These are phyloP conservation scores for Tetrapisispora namnaoensis DNA, from an alignment of 805 yeast species.

Conservation along the genomic window DNA sequence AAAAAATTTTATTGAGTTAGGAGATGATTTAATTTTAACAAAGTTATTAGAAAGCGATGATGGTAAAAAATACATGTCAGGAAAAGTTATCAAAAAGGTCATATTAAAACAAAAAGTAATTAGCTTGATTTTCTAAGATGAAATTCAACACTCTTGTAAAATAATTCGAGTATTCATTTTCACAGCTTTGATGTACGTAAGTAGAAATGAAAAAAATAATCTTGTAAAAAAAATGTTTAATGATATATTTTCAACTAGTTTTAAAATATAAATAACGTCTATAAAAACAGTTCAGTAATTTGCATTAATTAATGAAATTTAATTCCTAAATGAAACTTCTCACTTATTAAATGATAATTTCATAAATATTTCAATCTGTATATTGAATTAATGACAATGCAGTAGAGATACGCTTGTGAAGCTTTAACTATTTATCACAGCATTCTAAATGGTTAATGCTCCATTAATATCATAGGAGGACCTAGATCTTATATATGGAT, in stretches of 20 bases:
- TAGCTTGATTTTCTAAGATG: conserved; percentile 32
- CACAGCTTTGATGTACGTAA: too few relatives aligned
- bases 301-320: too few relatives aligned
- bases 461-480: conserved; percentile 74
- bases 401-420: background rate
- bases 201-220: background rate
- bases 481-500: conserved; percentile 74
- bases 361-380: background rate
- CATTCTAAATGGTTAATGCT: conserved; percentile 21
- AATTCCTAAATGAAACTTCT: background rate
- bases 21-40: conserved; percentile 31
- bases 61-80: conserved; percentile 35
- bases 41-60: conserved; percentile 28
- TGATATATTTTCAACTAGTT: background rate
- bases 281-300: background rate
- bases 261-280: background rate
- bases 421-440: background rate
- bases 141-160: too few relatives aligned
- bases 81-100: conserved; percentile 39
- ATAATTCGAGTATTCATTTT: too few relatives aligned
- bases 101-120: conserved; percentile 45
- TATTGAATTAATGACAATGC: background rate
- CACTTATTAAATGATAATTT: background rate
- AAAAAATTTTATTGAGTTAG: conserved; percentile 30
- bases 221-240: background rate